Conservation (phyloP, 2,329 filamentous ascomycete genomes). For the Calonectria crousiana region DNA sequence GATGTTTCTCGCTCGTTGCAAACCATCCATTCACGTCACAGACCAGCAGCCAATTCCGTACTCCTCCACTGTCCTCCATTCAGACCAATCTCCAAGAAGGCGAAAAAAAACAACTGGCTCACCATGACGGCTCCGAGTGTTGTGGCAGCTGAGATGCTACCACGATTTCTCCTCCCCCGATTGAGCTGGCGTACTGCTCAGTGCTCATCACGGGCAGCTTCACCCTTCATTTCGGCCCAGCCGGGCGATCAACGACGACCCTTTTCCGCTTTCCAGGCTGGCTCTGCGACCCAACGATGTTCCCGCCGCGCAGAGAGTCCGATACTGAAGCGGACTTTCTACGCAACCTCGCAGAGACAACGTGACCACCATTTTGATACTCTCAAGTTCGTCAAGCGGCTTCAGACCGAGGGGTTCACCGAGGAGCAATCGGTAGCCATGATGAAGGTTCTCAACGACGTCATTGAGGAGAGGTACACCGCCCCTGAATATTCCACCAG, state of each 20-base stretch:
- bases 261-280: slow-evolving; percentile 37
- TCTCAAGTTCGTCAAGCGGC: slow-evolving; percentile 92
- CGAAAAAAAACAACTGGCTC: not conserved
- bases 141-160: slow-evolving; percentile 56
- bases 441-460: slow-evolving; percentile 97
- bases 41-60: slow-evolving; percentile 24
- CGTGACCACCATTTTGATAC: slow-evolving; percentile 98
- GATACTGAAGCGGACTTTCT: slow-evolving; percentile 67
- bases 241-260: slow-evolving; percentile 32
- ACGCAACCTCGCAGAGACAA: slow-evolving; percentile 68
- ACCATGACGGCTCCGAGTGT: slow-evolving; percentile 45
- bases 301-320: slow-evolving; percentile 32
- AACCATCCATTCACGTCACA: slow-evolving; percentile 37
- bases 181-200: slow-evolving; percentile 62
- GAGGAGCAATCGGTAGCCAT: slow-evolving; percentile 97
- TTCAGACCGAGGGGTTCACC: slow-evolving; percentile 93
- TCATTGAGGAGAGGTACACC: slow-evolving; percentile 88
- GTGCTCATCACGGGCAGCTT: slow-evolving; percentile 40
- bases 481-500: no score
- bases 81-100: slow-evolving; percentile 20
- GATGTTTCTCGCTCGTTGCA: slow-evolving; percentile 38
- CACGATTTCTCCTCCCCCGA: slow-evolving; percentile 66
- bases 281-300: slow-evolving; percentile 26
- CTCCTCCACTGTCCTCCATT: slow-evolving; percentile 32
- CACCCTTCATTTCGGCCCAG: slow-evolving; percentile 33